Evolutionary conservation across 345 rosid genomes (phyloP), one percentile per base, ranked within the genome.

Genomic region (Nephelium lappaceum): DNA sequence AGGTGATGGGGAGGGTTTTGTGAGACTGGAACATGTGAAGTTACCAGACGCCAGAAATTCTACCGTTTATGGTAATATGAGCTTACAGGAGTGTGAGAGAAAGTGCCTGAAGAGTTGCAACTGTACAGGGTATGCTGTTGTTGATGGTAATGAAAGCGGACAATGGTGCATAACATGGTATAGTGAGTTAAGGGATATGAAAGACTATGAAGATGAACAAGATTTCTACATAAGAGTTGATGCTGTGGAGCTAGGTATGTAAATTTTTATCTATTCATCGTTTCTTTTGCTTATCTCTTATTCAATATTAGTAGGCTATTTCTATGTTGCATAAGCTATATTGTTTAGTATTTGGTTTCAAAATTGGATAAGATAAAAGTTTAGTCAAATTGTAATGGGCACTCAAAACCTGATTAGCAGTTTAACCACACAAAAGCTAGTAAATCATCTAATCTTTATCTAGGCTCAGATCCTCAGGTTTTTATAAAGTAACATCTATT

Each of bases 41-140:
- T 11, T 69, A 10, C 58, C 73, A 12, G 73, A 69, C 24, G 58
- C 73, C 19, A 43, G 57, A 21, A 45, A 2, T 21, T 43, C 58
- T 10, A 23, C 5, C 0, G 38, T 45, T 23, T 69, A 69, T n/a
- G 0, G 57, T 11, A 45, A 69, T 42, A 11, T 45, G 57, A 69
- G 38, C 11, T 23, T 69, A 47, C 8, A 69, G 38, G 58, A 69
- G 73, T 69, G 73, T 45, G 58, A 45, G 39, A 69, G 11, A 7
- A n/a, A 69, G 11, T 69, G 73, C 73, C 45, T 69, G 39, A 69
- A 24, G 58, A 47, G 11, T 23, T 69, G 73, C 6, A 69, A 69
- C 6, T 69, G 58, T 69, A 45, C 57, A 43, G 73, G 73, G 39
- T 69, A 45, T 45, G 73, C 73, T 23, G 23, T 1, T 43, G 5